Conservation (phyloP, 2,329 filamentous ascomycete species). For the Botrytis deweyae region DNA sequence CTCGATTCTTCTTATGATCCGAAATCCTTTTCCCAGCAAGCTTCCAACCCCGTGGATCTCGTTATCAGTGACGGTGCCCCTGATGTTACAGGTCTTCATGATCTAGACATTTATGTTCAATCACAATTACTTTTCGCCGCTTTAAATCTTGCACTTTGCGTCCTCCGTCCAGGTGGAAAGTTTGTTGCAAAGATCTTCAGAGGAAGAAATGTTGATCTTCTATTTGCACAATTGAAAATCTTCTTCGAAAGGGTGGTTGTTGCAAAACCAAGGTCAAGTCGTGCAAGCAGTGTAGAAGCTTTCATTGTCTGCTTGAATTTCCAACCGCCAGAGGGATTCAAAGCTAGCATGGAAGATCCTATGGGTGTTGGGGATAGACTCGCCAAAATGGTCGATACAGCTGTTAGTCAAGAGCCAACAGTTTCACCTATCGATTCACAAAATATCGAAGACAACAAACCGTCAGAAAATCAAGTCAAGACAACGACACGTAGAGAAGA, state of each 20-base stretch:
- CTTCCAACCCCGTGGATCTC: constrained; percentile 80
- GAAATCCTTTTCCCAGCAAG: constrained; percentile 48
- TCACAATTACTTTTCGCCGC: constrained; percentile 93
- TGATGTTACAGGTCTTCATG: constrained; percentile 93
- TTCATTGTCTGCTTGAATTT: constrained; percentile 96
- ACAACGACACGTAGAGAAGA: constrained; percentile 27
- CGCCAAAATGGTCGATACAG: constrained; percentile 49
- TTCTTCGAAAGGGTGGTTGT: constrained; percentile 87
- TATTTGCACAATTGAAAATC: constrained; percentile 90
- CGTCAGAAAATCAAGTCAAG: constrained; percentile 37
- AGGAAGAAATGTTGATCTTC: constrained; percentile 88
- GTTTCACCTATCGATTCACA: constrained; percentile 48
- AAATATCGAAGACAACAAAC: constrained; percentile 46
- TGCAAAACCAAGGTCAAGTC: constrained; percentile 88
- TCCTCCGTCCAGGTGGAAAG: constrained; percentile 87
- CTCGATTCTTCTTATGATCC: constrained; percentile 70
- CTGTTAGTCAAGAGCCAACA: constrained; percentile 44
- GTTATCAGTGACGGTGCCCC: constrained; percentile 95
- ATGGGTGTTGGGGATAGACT: constrained; percentile 63
- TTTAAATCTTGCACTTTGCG: constrained; percentile 87
- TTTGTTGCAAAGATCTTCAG: constrained; percentile 99
- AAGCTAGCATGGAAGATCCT: constrained; percentile 72
- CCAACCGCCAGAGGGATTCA: constrained; percentile 72
- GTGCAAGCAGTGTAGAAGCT: constrained; percentile 95
- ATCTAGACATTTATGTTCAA: constrained; percentile 97